Conservation (phyloP, 345 rosid genomes). For the Eucalyptus microcorys region DNA sequence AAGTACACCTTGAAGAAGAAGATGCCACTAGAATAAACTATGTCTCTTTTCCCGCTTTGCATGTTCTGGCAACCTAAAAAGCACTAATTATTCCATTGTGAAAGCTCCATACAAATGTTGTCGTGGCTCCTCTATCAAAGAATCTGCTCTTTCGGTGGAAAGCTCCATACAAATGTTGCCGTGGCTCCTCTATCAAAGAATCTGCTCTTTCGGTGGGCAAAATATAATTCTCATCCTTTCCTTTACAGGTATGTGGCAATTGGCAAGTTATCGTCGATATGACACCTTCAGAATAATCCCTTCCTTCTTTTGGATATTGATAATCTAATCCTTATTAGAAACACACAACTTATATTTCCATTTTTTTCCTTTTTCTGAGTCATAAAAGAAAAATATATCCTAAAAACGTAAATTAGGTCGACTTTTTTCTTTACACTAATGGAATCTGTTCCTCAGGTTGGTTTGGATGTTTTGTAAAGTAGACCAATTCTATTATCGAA, state of each 20-base stretch:
- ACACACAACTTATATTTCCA: background rate
- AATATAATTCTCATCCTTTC: background rate
- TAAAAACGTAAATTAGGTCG: background rate
- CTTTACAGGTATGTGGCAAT: background rate
- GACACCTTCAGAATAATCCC: background rate
- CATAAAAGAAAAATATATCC: too few relatives aligned
- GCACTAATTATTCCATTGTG: background rate
- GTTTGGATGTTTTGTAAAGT: background rate
- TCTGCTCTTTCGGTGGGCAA: background rate
- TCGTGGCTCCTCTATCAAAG: rapidly evolving
- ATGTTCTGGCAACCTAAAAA: background rate
- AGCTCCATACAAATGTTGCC: rapidly evolving
- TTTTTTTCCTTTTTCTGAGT: too few relatives aligned
- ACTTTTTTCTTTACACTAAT: background rate
- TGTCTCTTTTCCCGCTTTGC: background rate
- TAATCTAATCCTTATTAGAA: background rate
- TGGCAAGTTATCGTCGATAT: background rate
- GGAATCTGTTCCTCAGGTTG: background rate
- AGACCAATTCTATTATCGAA: background rate
- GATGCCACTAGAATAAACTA: background rate
- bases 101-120: background rate
- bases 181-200: background rate
- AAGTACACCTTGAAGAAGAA: background rate
- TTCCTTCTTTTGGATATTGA: background rate
- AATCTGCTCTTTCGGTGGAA: background rate